A percentile compares a stretch with the other conserved stretches of the same genome.
phyloP scores from a whole-genome alignment of 2,329 filamentous ascomycete species.

The Lojkania enalia region DNA sequence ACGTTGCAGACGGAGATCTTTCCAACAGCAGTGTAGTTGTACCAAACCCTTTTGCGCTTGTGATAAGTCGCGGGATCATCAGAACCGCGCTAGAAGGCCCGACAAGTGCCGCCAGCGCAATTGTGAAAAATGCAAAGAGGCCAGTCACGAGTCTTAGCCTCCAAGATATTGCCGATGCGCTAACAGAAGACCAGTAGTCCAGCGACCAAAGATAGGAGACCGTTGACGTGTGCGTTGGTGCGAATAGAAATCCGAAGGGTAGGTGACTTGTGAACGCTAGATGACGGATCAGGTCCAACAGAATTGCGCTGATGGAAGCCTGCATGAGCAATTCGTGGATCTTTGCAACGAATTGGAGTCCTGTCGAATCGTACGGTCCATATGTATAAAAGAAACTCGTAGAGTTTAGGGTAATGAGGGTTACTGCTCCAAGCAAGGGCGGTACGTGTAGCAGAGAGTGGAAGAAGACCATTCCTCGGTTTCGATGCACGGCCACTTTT shows the following conservation, averaged over 20 bases:
- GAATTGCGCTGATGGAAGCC: conserved; percentile 12
- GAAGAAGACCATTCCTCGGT: conserved; percentile 7
- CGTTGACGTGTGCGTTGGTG: conserved; percentile 10
- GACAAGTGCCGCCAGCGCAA: conserved; percentile 8
- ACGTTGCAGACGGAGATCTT: not conserved
- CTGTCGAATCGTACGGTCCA: not conserved
- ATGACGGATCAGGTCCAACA: conserved; percentile 12
- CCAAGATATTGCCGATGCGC: conserved; percentile 2
- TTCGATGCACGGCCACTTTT: conserved; percentile 15
- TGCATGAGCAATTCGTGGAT: conserved; percentile 25
- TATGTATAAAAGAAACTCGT: conserved; percentile 6
- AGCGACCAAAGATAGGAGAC: conserved; percentile 23
- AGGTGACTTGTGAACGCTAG: conserved; percentile 5
- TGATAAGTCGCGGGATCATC: conserved; percentile 12
- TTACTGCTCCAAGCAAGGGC: conserved; percentile 9
- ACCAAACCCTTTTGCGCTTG: not conserved
- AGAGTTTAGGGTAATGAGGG: conserved; percentile 8
- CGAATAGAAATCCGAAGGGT: conserved; percentile 16
- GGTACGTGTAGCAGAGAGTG: conserved; percentile 13
- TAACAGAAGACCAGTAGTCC: conserved; percentile 9
- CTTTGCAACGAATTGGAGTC: conserved; percentile 23
- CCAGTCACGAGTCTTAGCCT: not conserved
- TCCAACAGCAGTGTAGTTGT: not conserved
- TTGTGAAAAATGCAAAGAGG: not conserved
- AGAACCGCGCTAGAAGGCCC: conserved; percentile 14